These are phyloP conservation scores for Penicillium rolfsii DNA, from an alignment of 2,329 filamentous ascomycete species.

Conservation along the genomic window DNA sequence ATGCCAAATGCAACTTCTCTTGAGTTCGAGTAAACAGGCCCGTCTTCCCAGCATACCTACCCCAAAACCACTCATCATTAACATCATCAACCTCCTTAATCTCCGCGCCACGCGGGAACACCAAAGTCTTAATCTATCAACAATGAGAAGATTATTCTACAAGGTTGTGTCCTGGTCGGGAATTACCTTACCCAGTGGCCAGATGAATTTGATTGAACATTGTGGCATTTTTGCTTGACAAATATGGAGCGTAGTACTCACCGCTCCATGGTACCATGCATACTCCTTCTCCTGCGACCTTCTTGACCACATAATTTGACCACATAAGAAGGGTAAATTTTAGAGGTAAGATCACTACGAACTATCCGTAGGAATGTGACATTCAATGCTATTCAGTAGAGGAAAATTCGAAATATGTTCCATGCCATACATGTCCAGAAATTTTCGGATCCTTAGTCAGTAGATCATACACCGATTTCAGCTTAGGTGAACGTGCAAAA, in stretches of 20 bases:
- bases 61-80: slow-evolving; percentile 89
- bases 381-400: neutral
- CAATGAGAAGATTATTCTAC: no score
- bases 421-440: neutral
- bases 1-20: no score
- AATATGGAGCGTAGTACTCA: neutral
- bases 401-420: neutral
- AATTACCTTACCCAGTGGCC: neutral
- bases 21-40: slow-evolving; percentile 82
- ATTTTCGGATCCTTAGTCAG: neutral
- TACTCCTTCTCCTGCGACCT: neutral
- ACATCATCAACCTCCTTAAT: slow-evolving; percentile 82
- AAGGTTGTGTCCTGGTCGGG: no score
- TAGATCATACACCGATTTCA: neutral
- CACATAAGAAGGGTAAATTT: neutral
- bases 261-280: neutral
- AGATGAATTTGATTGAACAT: neutral
- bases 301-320: neutral
- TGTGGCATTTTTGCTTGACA: neutral
- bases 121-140: slow-evolving; percentile 45
- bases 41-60: slow-evolving; percentile 77
- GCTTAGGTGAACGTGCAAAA: neutral
- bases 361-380: neutral
- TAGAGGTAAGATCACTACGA: neutral
- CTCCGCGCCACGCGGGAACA: slow-evolving; percentile 82